Percentiles rank a stretch among this genome's conserved stretches.
Conservation (phyloP, 495 filamentous ascomycete species). For the Mytilinidion resinicola region DNA sequence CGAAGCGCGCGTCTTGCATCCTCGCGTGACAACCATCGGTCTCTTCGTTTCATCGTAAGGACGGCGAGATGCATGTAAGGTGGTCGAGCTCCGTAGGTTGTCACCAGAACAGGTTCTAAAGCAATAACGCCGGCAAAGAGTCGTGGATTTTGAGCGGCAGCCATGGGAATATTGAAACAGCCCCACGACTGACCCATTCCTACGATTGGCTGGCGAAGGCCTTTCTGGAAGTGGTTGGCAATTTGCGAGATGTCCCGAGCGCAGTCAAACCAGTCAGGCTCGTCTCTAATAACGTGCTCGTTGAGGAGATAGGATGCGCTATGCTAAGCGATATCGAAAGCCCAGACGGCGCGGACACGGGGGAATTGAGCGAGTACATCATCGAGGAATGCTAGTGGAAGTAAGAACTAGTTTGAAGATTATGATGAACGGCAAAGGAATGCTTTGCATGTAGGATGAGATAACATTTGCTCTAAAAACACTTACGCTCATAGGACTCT, state of each 20-base stretch:
- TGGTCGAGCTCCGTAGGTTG: neutral
- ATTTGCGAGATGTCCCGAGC: neutral
- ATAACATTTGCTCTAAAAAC: neutral
- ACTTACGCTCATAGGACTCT: neutral
- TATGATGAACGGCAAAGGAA: too few species aligned
- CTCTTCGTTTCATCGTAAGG: neutral
- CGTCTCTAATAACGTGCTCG: neutral
- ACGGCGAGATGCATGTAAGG: neutral
- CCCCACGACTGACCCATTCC: neutral
- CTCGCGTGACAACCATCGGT: neutral
- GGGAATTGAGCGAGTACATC: neutral
- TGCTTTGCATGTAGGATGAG: too few species aligned
- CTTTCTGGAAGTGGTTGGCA: neutral
- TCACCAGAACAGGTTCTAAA: neutral
- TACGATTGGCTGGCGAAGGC: neutral
- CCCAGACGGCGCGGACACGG: neutral
- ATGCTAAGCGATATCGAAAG: neutral
- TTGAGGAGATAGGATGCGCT: neutral
- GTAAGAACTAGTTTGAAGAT: too few species aligned
- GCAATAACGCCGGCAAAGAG: neutral
- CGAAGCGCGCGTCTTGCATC: neutral
- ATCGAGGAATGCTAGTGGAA: neutral
- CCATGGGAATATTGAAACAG: neutral
- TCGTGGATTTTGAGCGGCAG: neutral
- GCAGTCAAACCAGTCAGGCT: neutral